Evolutionary conservation across 2,329 filamentous ascomycete genomes (phyloP).

Genomic region (Teratosphaeria pseudoeucalypti): DNA sequence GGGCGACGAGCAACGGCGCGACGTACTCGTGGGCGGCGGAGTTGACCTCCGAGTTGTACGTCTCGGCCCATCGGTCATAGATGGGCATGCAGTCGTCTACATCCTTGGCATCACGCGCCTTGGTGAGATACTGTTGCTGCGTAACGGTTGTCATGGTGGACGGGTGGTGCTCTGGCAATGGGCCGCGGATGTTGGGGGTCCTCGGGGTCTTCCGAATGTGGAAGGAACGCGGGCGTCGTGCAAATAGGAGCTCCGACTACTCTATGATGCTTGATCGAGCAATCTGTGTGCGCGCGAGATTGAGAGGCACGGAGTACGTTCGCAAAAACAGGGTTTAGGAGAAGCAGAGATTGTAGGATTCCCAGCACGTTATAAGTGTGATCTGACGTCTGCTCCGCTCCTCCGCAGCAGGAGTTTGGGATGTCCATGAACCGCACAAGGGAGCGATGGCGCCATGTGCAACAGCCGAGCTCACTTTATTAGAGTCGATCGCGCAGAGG

Average conservation of each 20-base stretch:
- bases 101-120: neutral
- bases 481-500: neutral
- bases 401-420: neutral
- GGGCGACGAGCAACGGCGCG: constrained; percentile 30
- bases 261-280: neutral
- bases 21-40: constrained; percentile 23
- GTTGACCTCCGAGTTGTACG: neutral
- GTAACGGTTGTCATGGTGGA: neutral
- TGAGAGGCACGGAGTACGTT: neutral
- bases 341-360: neutral
- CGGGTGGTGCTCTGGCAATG: neutral
- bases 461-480: neutral
- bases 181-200: neutral
- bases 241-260: neutral
- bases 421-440: neutral
- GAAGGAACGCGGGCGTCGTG: neutral
- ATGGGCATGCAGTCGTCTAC: neutral
- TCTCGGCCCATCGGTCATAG: neutral
- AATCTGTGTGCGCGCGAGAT: neutral
- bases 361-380: neutral
- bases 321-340: neutral
- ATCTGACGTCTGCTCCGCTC: neutral
- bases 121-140: neutral
- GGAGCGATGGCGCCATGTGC: neutral
- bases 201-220: neutral